Base-by-base conservation (phyloP, 2,329 filamentous ascomycete genomes). In the Blastomyces parvus region DNA sequence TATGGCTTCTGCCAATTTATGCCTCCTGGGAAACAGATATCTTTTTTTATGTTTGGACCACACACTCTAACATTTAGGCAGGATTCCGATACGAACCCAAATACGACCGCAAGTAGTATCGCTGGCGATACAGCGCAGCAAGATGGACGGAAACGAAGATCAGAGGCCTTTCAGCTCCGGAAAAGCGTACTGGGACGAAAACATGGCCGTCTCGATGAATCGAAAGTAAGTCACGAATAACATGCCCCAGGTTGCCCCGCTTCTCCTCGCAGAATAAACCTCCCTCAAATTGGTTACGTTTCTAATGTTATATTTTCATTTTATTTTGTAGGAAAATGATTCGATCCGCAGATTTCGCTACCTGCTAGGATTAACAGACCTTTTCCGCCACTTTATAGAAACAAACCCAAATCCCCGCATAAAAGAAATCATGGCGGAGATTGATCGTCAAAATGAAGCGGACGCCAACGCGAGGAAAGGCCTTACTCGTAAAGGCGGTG, bases 311-410 rank as follows among this genome's bases (percentile, higher is more conserved):
- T 8, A 9, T 6, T 42, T 17, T 17, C 1, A 8, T 40, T 19
- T 42, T 19, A 17, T 13, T 30, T 42, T 59, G 48, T 62, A 93
- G 90, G 93, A 97, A 79, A 90, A 97, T 81, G 93, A 97, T 72
- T 95, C 91, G 0, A 90, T 97, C 72, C 86, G 93, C 69, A 84
- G 94, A 74, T 99, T 99, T 75, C 88, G 91, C 67, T 99, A 99
- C 74, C 84, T 99, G 1, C 84, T 99, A 17, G 95, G 95, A 33
- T 82, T 99, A 61, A 99, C 94, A 19, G 94, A 99, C 72, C 82
- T 99, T 25, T 99, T 99, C 80, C 91, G 95, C 67, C 94, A 99
- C 78, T 99, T 99, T 76, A 99, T 99, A 78, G 92, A 97, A 73
- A 91, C 91, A 9, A 99, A 97, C 73, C 93, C 92, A 5, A 92